Base-by-base conservation (phyloP, 352 stramenopile species). In the Globisporangium lucens region DNA sequence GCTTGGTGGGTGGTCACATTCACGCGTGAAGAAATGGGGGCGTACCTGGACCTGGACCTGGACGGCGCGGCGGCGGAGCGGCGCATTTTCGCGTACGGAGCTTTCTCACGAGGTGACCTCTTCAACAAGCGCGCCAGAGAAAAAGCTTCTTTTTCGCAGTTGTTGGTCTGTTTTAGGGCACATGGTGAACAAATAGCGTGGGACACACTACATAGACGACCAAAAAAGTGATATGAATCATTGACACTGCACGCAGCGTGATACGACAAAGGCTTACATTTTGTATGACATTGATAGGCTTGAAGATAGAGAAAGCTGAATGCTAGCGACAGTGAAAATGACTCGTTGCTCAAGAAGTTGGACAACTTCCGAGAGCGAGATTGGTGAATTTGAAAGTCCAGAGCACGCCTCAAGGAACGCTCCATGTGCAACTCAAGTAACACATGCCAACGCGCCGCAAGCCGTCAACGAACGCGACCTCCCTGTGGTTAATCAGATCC, bases 101-200 rank as follows among this genome's bases (percentile, higher is more conserved):
- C 55, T 61, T 43, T 43, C 20, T 61, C 55, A 51, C 15, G 43
- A 22, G 43, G 29, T 61, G 55, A 61, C 24, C 30, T 43, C 30
- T 60, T 43, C 55, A 60, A 60, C 29, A 60, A 43, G 43, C 17
- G 43, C 5, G 17, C 43, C 17, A 43, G 6, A 56, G 49, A 56
- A 56, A 56, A 56, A 56, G 29, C 29, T 27, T 43, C 29, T 17
- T 60, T 59, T 59, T 59, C 52, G 24, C 24, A 49, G 41, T 6
- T 17, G 36, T 12, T 49, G 41, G 41, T 15, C 43, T 51, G 17
- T 24, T 51, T 51, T 51, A 51, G 43, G 36, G 17, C 43, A 1
- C 17, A 51, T n/a, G 15, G 6, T 5, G 6, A 1, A n/a, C 0
- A 12, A 51, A 51, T 24, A 51, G 17, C 7, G 43, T 51, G 43